Evolutionary conservation across 1,139 yeast genomes (phyloP), one percentile per base, ranked within the genome.

Genomic region (Geotrichum klebahnii): DNA sequence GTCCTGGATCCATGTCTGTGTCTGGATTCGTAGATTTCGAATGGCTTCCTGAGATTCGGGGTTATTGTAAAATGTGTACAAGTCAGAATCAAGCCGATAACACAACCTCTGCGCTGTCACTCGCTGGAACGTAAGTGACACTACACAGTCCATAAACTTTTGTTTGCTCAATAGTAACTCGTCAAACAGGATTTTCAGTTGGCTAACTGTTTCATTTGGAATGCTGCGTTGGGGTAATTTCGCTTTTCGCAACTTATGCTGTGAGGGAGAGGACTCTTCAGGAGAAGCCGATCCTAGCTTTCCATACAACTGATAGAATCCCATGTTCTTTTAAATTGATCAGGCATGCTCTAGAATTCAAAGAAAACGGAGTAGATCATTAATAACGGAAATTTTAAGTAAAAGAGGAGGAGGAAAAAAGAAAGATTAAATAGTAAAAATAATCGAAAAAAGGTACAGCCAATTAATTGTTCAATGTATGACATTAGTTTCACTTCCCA

Each of bases 51-150:
- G 40, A 8, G 48, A 22, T 20, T 28, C 19, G 9, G 38, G 28
- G 17, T 48, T 48, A 35, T 48, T 48, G 41, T 38, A 39, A 12
- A 14, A 14, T 31, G 20, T 28, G 26, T 48, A 43, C 6, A 37
- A 17, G 23, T 31, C 26, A 3, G 48, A 43, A n/a, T 33, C 35
- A 12, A 33, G 26, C 12, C 37, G 20, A 14, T 17, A 29, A 32
- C 46, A 44, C 9, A 48, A 17, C 19, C 44, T 23, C 32, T 43
- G 51, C 10, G 48, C 48, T 3, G 36, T 9, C 6, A 44, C 48
- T 9, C 48, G 28, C 20, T 38, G 24, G 12, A 16, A 9, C 9
- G 32, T 48, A 19, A 28, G 41, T 2, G 46, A 16, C 12, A 33
- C 46, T 9, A 48, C 28, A 10, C 39, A 29, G 14, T 45, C 28